Conservation (phyloP, 768 basidiomycete genomes). For the Hemileccinum rubropunctum region DNA sequence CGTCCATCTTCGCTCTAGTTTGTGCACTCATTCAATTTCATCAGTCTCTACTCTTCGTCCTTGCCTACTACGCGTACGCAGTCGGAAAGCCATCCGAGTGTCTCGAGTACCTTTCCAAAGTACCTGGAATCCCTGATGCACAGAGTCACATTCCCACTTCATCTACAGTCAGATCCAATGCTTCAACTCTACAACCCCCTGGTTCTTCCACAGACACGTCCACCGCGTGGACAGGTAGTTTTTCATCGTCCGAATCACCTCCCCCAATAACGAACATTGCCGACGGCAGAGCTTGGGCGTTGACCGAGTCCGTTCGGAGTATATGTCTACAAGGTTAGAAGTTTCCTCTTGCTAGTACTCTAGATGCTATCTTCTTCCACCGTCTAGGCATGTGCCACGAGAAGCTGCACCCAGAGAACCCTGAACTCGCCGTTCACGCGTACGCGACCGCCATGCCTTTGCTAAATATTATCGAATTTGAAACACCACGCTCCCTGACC, state of each 20-base stretch:
- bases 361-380: neutral
- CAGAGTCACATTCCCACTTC: slow-evolving; percentile 49
- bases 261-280: slow-evolving; percentile 50
- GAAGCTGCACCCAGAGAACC: slow-evolving; percentile 47
- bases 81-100: slow-evolving; percentile 64
- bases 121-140: slow-evolving; percentile 54
- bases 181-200: slow-evolving; percentile 37
- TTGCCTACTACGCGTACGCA: slow-evolving; percentile 83
- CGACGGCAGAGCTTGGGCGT: slow-evolving; percentile 71
- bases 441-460: slow-evolving; percentile 58
- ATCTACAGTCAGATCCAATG: slow-evolving; percentile 41
- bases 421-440: slow-evolving; percentile 48
- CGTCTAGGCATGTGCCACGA: slow-evolving; percentile 74
- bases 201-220: slow-evolving; percentile 37
- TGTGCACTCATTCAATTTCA: slow-evolving; percentile 7
- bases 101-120: slow-evolving; percentile 52
- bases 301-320: slow-evolving; percentile 71
- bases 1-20: slow-evolving; percentile 27
- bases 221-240: slow-evolving; percentile 50
- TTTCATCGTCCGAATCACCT: slow-evolving; percentile 41
- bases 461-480: slow-evolving; percentile 46
- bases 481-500: slow-evolving; percentile 38
- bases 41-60: slow-evolving; percentile 63
- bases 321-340: slow-evolving; percentile 72
- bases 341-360: neutral